phyloP scores from a whole-genome alignment of 192 early-diverging fungal species.

The Podila minutissima region DNA sequence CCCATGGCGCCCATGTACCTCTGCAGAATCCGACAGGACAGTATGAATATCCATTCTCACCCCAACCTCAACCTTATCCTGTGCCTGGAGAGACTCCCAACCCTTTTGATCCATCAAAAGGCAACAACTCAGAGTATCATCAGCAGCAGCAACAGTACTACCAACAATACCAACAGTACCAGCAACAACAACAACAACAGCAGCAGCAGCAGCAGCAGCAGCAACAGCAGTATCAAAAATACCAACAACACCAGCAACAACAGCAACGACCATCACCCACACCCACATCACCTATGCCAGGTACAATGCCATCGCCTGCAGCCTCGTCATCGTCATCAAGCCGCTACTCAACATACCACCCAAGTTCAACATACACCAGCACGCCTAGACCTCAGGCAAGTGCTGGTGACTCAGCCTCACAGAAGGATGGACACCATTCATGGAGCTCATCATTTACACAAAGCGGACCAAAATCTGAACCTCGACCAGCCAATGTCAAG shows the following conservation, averaged over 20 bases:
- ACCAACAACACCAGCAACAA: conserved; percentile 8
- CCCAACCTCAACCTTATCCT: no score
- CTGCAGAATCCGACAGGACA: no score
- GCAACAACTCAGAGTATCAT: background rate
- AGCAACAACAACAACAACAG: background rate
- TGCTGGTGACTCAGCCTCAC: background rate
- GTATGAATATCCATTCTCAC: no score
- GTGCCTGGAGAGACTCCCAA: background rate
- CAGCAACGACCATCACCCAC: conserved; percentile 14
- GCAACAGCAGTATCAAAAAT: background rate
- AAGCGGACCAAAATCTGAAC: no score
- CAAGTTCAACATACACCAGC: conserved; percentile 11
- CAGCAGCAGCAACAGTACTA: background rate
- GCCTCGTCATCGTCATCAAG: conserved; percentile 5
- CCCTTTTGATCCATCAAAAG: background rate
- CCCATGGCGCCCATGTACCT: no score
- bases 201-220: conserved; percentile 16
- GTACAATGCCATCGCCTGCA: background rate
- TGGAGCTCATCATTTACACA: no score
- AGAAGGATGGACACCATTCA: no score
- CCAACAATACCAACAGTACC: background rate
- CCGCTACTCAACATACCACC: background rate
- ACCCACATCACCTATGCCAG: conserved; percentile 7
- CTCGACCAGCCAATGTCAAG: no score
- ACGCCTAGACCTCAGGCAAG: background rate